phyloP scores from a whole-genome alignment of 371 early-diverging fungal species.

The Polyrhizophydium stewartii region DNA sequence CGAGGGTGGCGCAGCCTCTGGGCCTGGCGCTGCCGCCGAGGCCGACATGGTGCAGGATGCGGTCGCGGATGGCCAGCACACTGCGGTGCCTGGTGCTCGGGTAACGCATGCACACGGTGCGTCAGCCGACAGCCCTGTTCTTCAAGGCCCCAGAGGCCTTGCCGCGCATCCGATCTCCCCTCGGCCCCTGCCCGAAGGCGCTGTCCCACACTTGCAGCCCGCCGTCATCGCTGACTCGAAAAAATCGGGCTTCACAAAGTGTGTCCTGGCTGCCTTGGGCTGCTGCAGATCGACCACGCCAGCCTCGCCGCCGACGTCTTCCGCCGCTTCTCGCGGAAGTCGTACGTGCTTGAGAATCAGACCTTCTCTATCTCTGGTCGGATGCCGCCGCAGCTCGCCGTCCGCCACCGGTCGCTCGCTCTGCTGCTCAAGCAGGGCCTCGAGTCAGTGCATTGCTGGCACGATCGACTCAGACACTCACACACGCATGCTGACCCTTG shows the following conservation, averaged over 20 bases:
- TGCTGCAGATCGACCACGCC: constrained; percentile 17
- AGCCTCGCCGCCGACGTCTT: constrained; percentile 9
- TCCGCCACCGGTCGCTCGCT: constrained; percentile 17
- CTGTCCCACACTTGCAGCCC: neutral
- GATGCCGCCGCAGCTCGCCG: constrained; percentile 27
- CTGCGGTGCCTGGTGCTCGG: no score
- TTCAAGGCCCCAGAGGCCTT: neutral
- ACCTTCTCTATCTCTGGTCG: constrained; percentile 23
- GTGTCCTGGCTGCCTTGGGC: constrained; percentile 33
- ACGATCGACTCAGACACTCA: neutral
- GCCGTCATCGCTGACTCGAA: neutral
- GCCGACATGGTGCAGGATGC: neutral
- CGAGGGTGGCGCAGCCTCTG: neutral
- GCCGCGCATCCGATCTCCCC: no score
- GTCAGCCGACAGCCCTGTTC: neutral
- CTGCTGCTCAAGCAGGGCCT: constrained; percentile 8
- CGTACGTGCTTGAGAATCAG: constrained; percentile 5
- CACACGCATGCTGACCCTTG: neutral
- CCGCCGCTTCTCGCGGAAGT: constrained; percentile 1
- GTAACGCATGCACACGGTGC: no score
- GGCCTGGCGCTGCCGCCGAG: neutral
- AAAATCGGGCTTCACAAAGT: neutral
- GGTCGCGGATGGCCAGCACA: no score
- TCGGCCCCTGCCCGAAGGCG: neutral
- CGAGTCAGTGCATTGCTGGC: neutral